Base-by-base conservation (phyloP, 2,329 filamentous ascomycete genomes). In the Pyrenophora seminiperda region DNA sequence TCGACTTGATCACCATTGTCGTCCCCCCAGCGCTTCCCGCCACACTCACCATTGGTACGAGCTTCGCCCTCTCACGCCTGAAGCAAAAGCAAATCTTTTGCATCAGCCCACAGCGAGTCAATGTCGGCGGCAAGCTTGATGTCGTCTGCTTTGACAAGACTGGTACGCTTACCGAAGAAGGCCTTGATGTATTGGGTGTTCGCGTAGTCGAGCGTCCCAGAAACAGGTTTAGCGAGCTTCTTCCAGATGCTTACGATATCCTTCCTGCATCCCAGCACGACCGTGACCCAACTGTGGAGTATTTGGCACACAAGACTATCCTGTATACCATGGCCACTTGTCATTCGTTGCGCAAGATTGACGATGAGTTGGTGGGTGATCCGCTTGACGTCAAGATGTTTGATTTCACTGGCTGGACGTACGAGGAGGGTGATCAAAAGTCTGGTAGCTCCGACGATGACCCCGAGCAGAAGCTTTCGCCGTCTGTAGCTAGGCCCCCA, bases 81-180 rank as follows among this genome's bases (percentile, higher is more conserved):
- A 96, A 91, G 74, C 84, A 87, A 57, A 92, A 95, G 71, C 83
- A 91, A 34, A 97, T 99, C 30, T 99, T 96, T 68, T 99, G 94
- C 68, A 99, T 97, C 66, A 97, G 93, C 60, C 94, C 95, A 0
- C 94, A 99, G 67, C 84, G 94, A 64, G 93, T 99, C 48, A 99
- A 97, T 65, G 91, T 99, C 5, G 94, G 90, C 13, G 94, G 95
- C 41, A 97, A 97, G 73, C 77, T 99, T 3, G 94, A 99, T 68
- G 84, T 97, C 9, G 89, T 99, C 76, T 97, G 93, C 73, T 99
- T 99, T 59, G 94, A 99, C 76, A 99, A 99, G 76, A 99, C 94
- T 0, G 94, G 94, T n/a, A 99, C 94, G 0, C 77, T 99, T 45
- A 99, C 94, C 0, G 94, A 97, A 73, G 94, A 99, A 71, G 94